Evolutionary conservation across 208 protist genomes (phyloP).

Genomic region (Kentomonas sorsogonicus): DNA sequence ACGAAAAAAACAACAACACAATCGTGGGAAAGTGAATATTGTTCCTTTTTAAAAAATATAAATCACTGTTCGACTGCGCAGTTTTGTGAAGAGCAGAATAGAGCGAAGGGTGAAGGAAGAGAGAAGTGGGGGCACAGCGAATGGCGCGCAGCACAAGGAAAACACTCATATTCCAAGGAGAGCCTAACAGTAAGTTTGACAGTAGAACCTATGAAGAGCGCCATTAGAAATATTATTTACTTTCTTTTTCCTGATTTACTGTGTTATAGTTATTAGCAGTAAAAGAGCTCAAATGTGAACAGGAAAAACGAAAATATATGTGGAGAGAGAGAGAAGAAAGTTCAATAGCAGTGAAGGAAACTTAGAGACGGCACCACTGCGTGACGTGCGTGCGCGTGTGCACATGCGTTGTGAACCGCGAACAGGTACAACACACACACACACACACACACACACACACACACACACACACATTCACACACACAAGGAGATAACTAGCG

Average conservation of each 20-base stretch:
- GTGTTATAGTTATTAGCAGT: too few relatives aligned
- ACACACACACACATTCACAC: conserved; percentile 3
- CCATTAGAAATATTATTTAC: background rate
- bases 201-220: conserved; percentile 1
- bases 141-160: conserved; percentile 1
- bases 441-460: background rate
- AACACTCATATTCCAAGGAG: background rate
- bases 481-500: background rate
- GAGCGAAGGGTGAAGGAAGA: background rate
- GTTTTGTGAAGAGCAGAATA: background rate
- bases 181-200: too few relatives aligned
- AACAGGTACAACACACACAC: conserved; percentile 6
- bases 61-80: background rate
- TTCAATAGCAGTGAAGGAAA: too few relatives aligned
- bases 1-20: conserved; percentile 10
- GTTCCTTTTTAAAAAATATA: background rate
- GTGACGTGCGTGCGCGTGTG: too few relatives aligned
- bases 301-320: background rate
- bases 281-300: background rate
- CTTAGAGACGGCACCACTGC: too few relatives aligned
- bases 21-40: background rate
- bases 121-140: background rate
- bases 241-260: conserved; percentile 1
- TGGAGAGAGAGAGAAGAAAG: conserved; percentile 11
- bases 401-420: too few relatives aligned